phyloP scores from a whole-genome alignment of 441 rosid genomes.

The Pelargonium australe region DNA sequence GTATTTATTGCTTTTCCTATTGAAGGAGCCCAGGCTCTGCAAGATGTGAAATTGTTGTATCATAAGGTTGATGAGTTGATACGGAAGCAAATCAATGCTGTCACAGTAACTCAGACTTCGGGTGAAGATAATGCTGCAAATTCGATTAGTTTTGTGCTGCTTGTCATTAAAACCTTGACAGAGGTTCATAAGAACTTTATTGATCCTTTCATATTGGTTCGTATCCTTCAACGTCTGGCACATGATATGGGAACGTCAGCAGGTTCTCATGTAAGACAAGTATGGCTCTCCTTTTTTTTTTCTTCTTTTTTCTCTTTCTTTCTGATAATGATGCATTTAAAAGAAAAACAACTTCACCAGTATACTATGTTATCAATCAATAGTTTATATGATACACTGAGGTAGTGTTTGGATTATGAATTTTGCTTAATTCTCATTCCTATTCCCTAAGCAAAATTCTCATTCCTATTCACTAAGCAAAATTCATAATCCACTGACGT shows the following conservation, averaged over 20 bases:
- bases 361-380: not conserved
- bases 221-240: constrained; percentile 77
- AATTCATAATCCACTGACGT: too few species aligned
- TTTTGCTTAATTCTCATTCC: too few species aligned
- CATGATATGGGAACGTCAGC: constrained; percentile 82
- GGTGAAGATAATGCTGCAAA: constrained; percentile 69
- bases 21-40: constrained; percentile 55
- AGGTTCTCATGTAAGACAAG: constrained; percentile 82
- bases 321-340: not conserved
- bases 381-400: too few species aligned
- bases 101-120: constrained; percentile 53
- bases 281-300: constrained; percentile 27
- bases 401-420: too few species aligned
- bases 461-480: too few species aligned
- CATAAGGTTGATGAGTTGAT: constrained; percentile 83
- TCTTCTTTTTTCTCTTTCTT: not conserved
- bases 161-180: constrained; percentile 73
- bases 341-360: not conserved
- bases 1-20: constrained; percentile 79
- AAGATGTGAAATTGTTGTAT: constrained; percentile 65
- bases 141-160: constrained; percentile 80
- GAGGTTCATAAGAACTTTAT: constrained; percentile 69
- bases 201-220: constrained; percentile 69
- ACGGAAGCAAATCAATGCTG: constrained; percentile 63
- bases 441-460: too few species aligned